Conservation (phyloP, 2,329 filamentous ascomycete genomes). For the Colletotrichum lindemuthianum region DNA sequence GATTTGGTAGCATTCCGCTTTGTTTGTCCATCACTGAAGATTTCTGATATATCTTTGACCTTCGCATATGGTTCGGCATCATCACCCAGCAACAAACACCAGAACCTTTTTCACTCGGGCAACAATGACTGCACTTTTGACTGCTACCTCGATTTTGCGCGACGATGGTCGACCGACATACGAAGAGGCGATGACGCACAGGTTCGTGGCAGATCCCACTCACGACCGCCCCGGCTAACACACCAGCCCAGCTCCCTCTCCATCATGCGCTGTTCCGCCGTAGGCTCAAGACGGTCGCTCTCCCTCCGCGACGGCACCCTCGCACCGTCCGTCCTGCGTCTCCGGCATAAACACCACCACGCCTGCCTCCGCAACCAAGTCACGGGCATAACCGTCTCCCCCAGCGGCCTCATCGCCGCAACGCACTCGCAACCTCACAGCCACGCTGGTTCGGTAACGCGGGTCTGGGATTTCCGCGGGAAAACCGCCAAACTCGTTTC, state of each 20-base stretch:
- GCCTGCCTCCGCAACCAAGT: not conserved
- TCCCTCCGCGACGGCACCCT: slow-evolving; percentile 15
- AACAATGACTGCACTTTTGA: no score
- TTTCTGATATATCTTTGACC: no score
- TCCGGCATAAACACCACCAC: not conserved
- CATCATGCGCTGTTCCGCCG: slow-evolving; percentile 1
- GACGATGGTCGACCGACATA: no score
- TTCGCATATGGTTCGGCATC: no score
- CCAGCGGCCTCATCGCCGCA: slow-evolving; percentile 11
- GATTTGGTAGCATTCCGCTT: no score
- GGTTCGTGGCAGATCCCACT: not conserved
- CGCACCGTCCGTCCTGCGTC: slow-evolving; percentile 15
- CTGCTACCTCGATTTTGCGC: no score
- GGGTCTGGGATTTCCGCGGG: slow-evolving; percentile 18
- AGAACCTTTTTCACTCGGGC: no score
- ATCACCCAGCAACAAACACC: no score
- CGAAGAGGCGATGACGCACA: no score
- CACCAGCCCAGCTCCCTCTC: not conserved
- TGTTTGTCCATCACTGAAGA: no score
- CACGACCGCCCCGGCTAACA: not conserved
- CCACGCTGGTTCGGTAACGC: not conserved
- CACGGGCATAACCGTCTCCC: slow-evolving; percentile 17
- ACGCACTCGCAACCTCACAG: slow-evolving; percentile 14
- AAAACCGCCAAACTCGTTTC: not conserved
- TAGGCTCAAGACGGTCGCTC: slow-evolving; percentile 18